Conservation (phyloP, 2,329 filamentous ascomycete species). For the Colletotrichum godetiae region DNA sequence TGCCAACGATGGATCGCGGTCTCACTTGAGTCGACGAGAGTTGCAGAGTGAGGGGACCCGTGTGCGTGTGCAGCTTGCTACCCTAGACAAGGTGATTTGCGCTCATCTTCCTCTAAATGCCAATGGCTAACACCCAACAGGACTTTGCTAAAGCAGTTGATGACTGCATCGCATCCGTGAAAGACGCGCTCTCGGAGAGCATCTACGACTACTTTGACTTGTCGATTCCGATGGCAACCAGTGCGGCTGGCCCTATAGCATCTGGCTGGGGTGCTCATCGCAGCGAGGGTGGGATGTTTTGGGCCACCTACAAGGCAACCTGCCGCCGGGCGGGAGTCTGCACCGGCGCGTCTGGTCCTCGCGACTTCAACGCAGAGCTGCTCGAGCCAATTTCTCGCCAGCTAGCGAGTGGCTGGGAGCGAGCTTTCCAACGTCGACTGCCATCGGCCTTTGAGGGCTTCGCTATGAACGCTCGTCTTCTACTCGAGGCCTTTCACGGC, state of each 20-base stretch:
- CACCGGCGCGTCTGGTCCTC: slow-evolving; percentile 30
- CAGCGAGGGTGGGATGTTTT: slow-evolving; percentile 38
- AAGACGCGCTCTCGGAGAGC: slow-evolving; percentile 36
- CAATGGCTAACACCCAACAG: slow-evolving; percentile 17
- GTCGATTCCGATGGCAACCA: slow-evolving; percentile 36
- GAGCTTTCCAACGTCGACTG: slow-evolving; percentile 40
- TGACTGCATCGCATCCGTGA: slow-evolving; percentile 34
- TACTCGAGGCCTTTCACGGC: slow-evolving; percentile 31
- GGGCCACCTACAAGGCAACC: slow-evolving; percentile 43
- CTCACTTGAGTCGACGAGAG: slow-evolving; percentile 34
- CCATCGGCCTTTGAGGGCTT: slow-evolving; percentile 30
- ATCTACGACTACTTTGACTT: slow-evolving; percentile 39
- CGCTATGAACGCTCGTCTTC: slow-evolving; percentile 3
- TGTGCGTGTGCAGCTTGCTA: slow-evolving; percentile 31
- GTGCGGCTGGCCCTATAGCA: slow-evolving; percentile 36
- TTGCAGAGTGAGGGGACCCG: slow-evolving; percentile 32
- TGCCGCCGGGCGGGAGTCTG: slow-evolving; percentile 39
- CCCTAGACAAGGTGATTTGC: slow-evolving; percentile 30
- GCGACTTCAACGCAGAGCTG: slow-evolving; percentile 43
- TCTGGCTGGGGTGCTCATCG: slow-evolving; percentile 38
- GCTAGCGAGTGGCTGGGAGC: slow-evolving; percentile 41
- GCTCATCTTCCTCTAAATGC: no score
- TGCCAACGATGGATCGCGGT: slow-evolving; percentile 37
- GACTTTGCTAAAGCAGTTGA: slow-evolving; percentile 35
- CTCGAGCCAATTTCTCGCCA: slow-evolving; percentile 38